Conservation (phyloP, 768 basidiomycete genomes). For the Dioszegia hungarica region DNA sequence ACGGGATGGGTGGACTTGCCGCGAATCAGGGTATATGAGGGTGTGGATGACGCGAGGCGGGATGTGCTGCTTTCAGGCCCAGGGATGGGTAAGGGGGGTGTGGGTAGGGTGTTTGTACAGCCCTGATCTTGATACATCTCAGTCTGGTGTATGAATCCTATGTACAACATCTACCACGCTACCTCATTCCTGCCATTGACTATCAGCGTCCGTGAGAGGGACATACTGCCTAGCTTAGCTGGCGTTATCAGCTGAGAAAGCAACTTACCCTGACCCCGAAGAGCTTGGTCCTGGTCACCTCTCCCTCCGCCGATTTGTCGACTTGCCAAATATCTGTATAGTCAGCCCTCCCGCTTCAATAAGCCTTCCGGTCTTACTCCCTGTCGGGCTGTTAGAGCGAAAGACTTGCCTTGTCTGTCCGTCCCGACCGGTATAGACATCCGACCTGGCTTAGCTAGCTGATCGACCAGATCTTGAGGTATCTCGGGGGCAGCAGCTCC, state of each 20-base stretch:
- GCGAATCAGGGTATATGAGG: slow-evolving; percentile 24
- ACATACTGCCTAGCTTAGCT: slow-evolving; percentile 51
- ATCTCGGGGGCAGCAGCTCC: slow-evolving; percentile 80
- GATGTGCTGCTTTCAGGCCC: slow-evolving; percentile 18
- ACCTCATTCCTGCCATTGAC: slow-evolving; percentile 31
- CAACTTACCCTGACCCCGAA: slow-evolving; percentile 75
- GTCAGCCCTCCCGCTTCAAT: background rate
- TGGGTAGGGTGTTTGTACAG: slow-evolving; percentile 14
- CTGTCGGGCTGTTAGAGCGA: too few species aligned
- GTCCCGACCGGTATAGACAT: slow-evolving; percentile 93
- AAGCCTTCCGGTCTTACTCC: too few species aligned
- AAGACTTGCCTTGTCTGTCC: slow-evolving; percentile 49
- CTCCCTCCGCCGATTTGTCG: slow-evolving; percentile 70
- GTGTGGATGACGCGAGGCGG: slow-evolving; percentile 17
- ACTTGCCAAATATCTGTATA: slow-evolving; percentile 60
- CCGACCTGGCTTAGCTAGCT: slow-evolving; percentile 51
- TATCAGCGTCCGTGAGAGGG: slow-evolving; percentile 45
- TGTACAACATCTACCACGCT: background rate
- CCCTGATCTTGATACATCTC: slow-evolving; percentile 2
- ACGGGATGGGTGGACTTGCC: slow-evolving; percentile 37
- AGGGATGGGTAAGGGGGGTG: background rate
- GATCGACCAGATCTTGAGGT: slow-evolving; percentile 68
- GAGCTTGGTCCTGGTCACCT: slow-evolving; percentile 60
- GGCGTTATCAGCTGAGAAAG: background rate
- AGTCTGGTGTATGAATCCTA: background rate